These are phyloP conservation scores for Cynanchum wilfordii DNA, from an alignment of 257 asterid species.

Conservation along the genomic window DNA sequence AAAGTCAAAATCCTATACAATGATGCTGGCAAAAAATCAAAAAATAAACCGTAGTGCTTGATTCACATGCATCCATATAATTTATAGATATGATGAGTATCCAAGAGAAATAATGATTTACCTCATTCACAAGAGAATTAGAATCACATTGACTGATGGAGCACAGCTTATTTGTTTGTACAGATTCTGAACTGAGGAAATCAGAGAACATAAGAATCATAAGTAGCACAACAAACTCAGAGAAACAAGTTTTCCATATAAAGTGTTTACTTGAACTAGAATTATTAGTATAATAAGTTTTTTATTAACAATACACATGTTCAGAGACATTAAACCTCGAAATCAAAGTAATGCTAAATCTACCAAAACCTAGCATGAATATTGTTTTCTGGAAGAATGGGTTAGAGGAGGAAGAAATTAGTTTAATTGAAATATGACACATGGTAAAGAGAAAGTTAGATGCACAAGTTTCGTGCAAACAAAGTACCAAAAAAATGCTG, in stretches of 20 bases:
- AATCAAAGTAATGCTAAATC: background rate
- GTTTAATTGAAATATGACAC: background rate
- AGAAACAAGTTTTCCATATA: background rate
- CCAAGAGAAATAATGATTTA: slow-evolving; percentile 24
- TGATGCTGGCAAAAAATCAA: background rate
- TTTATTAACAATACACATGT: background rate
- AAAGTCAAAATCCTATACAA: background rate
- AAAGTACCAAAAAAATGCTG: background rate
- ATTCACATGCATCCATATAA: background rate
- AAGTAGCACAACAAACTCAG: slow-evolving; percentile 8
- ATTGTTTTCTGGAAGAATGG: background rate
- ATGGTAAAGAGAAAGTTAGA: background rate
- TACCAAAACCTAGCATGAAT: background rate
- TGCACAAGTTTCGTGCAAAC: background rate
- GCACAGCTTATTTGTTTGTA: slow-evolving; percentile 86
- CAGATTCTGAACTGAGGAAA: slow-evolving; percentile 72
- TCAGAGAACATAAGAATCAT: slow-evolving; percentile 26
- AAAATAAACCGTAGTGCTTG: background rate
- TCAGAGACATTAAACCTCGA: background rate
- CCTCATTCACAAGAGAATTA: slow-evolving; percentile 91
- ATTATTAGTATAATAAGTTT: background rate
- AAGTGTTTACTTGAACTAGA: background rate
- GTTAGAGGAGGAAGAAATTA: background rate
- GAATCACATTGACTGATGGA: slow-evolving; percentile 95
- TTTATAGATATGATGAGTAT: background rate